These are phyloP conservation scores for Leucogyrophana mollusca DNA, from an alignment of 768 basidiomycete species.

Conservation along the genomic window DNA sequence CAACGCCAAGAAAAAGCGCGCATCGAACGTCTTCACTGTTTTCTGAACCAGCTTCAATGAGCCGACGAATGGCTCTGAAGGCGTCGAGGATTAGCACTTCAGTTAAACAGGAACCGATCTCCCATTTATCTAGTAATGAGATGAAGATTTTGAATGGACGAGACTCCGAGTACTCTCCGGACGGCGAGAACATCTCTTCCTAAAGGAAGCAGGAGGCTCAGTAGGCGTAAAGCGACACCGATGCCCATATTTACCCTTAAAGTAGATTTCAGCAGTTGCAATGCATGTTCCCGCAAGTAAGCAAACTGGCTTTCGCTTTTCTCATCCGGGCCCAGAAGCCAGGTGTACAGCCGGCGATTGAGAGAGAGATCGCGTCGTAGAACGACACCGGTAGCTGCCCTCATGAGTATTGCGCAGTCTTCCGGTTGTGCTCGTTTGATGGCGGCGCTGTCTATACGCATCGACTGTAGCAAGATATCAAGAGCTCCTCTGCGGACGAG, in stretches of 20 bases:
- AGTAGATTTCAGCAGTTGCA: conserved; percentile 70
- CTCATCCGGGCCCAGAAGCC: conserved; percentile 87
- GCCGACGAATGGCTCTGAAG: conserved; percentile 65
- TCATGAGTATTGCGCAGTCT: conserved; percentile 83
- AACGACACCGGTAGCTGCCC: conserved; percentile 84
- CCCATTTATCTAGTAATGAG: conserved; percentile 95
- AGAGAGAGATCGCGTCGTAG: conserved; percentile 90
- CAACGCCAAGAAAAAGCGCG: not conserved
- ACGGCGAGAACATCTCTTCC: conserved; percentile 76
- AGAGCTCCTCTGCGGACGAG: conserved; percentile 85
- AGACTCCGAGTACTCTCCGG: conserved; percentile 71
- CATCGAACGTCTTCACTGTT: conserved; percentile 58
- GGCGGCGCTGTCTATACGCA: conserved; percentile 70
- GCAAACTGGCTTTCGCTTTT: conserved; percentile 69
- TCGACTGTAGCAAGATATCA: conserved; percentile 77
- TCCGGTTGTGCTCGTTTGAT: conserved; percentile 66
- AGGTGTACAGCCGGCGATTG: conserved; percentile 89
- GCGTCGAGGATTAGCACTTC: conserved; percentile 78
- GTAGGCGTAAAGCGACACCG: not conserved
- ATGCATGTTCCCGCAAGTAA: conserved; percentile 66
- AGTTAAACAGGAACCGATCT: conserved; percentile 82
- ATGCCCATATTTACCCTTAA: conserved; percentile 66
- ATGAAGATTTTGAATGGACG: conserved; percentile 96
- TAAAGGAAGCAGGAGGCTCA: conserved; percentile 27
- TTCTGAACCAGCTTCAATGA: conserved; percentile 52